Evolutionary conservation across 495 filamentous ascomycete species (phyloP).

Genomic region (Aspergillus homomorphus): DNA sequence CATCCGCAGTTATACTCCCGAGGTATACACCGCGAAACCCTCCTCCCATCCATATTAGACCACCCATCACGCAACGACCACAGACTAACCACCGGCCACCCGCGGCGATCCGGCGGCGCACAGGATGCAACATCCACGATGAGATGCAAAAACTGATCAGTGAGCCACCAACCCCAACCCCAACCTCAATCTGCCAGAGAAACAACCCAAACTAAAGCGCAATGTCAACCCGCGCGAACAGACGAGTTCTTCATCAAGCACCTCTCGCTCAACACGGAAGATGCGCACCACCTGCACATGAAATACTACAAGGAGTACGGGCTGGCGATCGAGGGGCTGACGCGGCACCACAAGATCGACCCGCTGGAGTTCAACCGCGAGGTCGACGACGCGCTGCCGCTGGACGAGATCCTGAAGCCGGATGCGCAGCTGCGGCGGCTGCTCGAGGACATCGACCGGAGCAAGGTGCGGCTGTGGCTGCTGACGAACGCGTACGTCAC

Average conservation of each 20-base stretch:
- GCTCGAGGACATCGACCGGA: conserved; percentile 72
- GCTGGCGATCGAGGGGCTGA: conserved; percentile 91
- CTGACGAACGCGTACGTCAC: conserved; percentile 95
- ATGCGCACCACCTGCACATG: conserved; percentile 77
- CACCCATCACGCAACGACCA: no score
- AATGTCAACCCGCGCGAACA: conserved; percentile 9
- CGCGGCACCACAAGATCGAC: conserved; percentile 92
- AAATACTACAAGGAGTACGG: conserved; percentile 96
- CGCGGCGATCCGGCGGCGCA: conserved; percentile 6
- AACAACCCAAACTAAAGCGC: no score
- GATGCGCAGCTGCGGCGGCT: conserved; percentile 71
- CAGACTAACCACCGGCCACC: no score
- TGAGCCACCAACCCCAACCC: conserved; percentile 19
- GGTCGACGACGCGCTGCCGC: conserved; percentile 92
- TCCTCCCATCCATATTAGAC: conserved; percentile 12
- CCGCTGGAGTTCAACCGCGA: conserved; percentile 89
- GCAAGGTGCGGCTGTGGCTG: conserved; percentile 84
- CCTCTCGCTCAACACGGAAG: conserved; percentile 65
- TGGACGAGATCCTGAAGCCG: conserved; percentile 77
- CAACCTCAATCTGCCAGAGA: no score
- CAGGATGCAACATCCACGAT: conserved; percentile 68
- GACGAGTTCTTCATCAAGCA: conserved; percentile 81
- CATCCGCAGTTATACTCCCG: conserved; percentile 51
- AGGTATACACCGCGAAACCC: conserved; percentile 28
- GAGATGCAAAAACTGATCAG: conserved; percentile 69